These are phyloP conservation scores for Lentinula detonsa DNA, from an alignment of 768 basidiomycete genomes.

Conservation along the genomic window DNA sequence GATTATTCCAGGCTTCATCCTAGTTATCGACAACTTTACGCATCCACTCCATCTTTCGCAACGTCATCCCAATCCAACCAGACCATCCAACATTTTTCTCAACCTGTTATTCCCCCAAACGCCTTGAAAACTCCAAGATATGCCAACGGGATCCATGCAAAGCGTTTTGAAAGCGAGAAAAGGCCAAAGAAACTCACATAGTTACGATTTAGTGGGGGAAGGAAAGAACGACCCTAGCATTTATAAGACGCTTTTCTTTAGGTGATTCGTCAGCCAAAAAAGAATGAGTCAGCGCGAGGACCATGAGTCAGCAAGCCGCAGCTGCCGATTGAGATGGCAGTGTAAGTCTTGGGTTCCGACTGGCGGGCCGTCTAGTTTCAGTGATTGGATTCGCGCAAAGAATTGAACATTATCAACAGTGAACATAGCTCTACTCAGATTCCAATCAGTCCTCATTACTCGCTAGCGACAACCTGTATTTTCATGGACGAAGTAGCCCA, in stretches of 20 bases:
- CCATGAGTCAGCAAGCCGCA: neutral
- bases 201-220: neutral
- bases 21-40: neutral
- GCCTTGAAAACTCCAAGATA: neutral
- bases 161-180: neutral
- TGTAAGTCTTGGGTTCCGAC: neutral
- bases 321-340: neutral
- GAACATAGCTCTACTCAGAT: neutral
- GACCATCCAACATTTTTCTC: neutral
- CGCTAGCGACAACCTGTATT: too few species aligned
- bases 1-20: neutral
- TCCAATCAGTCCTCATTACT: too few species aligned
- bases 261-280: neutral
- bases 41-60: neutral
- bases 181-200: slow-evolving; percentile 1
- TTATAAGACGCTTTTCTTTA: neutral
- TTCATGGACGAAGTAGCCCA: neutral
- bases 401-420: neutral
- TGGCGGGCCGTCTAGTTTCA: neutral
- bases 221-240: neutral
- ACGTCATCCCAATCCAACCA: neutral
- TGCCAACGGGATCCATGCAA: neutral
- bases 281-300: neutral
- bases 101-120: neutral
- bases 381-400: neutral